Evolutionary conservation across 2,329 filamentous ascomycete species (phyloP), one percentile per base, ranked within the genome.

Genomic region (Fragosphaeria purpurea): DNA sequence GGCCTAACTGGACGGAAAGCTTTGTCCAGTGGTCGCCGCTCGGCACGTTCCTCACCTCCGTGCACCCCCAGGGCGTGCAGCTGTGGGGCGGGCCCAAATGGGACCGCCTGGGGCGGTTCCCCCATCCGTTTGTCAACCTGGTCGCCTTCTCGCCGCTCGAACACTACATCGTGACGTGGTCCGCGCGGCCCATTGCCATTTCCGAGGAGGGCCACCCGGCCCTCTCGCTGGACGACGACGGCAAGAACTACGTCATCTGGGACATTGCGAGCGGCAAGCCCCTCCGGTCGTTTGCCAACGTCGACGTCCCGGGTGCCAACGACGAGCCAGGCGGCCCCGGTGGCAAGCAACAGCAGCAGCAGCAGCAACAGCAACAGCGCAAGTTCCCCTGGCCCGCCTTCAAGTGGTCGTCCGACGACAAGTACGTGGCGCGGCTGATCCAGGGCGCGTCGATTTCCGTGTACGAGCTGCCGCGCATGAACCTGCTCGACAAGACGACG

Each of bases 221-320:
- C n/a, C 76, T 96, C 47, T 83, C 87, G 4, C 75, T 89, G 54
- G 93, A 97, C 62, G 93, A 98, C 63, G 91, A 98, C 61, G 93
- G 93, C 68, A 97, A 97, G 77, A 96, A 97, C 77, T 97, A 97
- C 69, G 86, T 98, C 63, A 90, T 98, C 63, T 98, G 93, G 93
- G 91, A 97, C 63, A 84, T 97, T 55, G 86, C 87, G 48, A 93
- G 91, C 8, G 83, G 82, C 61, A 86, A 91, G 67, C 88, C 91
- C 51, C 77, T 98, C 47, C 86, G 93, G 56, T 97, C 93, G 0
- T 98, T 98, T 65, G 83, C 88, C 56, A 95, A 91, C 59, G 79
- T 95, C 56, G 93, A 98, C 59, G 71, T 87, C 11, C 81, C 86
- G 34, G 78, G 79, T 46, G 70, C 71, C 39, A 70, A 68, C 46